Evolutionary conservation across 2,329 filamentous ascomycete genomes (phyloP).

Genomic region (Aspergillus awamori): DNA sequence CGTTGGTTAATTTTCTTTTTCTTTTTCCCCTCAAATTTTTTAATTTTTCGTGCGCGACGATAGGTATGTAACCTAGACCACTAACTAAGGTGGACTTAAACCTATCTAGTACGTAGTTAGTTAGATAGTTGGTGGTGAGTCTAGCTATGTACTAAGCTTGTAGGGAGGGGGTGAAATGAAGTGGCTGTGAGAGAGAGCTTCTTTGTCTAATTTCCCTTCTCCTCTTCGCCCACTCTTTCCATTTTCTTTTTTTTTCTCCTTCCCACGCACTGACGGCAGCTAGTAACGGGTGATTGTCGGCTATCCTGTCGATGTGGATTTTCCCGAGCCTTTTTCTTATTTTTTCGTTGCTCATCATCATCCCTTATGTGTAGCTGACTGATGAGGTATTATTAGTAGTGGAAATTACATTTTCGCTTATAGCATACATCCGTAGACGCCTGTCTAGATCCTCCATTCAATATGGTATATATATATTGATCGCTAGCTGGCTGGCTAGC

Average conservation of each 20-base stretch:
- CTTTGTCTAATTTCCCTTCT: neutral
- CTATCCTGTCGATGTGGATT: slow-evolving; percentile 1
- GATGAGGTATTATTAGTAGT: neutral
- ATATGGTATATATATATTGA: too few species aligned
- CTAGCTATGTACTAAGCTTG: neutral
- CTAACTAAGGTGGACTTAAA: too few species aligned
- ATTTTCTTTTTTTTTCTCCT: neutral
- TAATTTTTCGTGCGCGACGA: too few species aligned
- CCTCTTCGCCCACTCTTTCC: neutral
- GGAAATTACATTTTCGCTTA: neutral
- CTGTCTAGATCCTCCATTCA: too few species aligned
- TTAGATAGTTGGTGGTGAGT: too few species aligned
- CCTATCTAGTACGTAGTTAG: too few species aligned
- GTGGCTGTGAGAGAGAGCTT: neutral
- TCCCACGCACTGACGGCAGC: slow-evolving; percentile 17
- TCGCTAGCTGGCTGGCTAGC: too few species aligned
- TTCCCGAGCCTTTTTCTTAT: neutral
- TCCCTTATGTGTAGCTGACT: too few species aligned
- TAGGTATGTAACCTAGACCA: too few species aligned
- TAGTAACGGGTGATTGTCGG: slow-evolving; percentile 24
- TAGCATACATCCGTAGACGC: too few species aligned
- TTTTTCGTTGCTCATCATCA: neutral
- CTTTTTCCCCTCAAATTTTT: neutral
- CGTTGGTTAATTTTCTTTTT: neutral
- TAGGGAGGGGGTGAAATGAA: neutral